Evolutionary conservation across 2,329 filamentous ascomycete genomes (phyloP).

Genomic region (Nectriaceae sp.): DNA sequence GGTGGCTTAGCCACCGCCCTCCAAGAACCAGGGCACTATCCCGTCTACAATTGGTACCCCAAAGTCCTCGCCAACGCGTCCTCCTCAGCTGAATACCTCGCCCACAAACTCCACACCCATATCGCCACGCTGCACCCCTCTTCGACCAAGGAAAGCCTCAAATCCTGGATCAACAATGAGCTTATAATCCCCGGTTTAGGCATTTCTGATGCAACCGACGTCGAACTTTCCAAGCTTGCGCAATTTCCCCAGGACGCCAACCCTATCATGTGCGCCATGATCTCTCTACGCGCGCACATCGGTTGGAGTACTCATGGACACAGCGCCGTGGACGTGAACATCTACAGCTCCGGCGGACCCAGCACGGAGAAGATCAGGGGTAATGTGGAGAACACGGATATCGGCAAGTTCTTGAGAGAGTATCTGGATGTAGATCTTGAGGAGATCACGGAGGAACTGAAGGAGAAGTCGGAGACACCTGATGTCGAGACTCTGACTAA

Average conservation of each 20-base stretch:
- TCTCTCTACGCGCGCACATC: constrained; percentile 83
- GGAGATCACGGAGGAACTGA: constrained; percentile 74
- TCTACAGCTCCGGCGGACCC: constrained; percentile 77
- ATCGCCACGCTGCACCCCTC: constrained; percentile 44
- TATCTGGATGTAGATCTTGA: constrained; percentile 83
- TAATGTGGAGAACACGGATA: constrained; percentile 93
- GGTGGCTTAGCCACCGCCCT: constrained; percentile 82
- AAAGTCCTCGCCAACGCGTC: constrained; percentile 74
- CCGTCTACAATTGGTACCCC: constrained; percentile 77
- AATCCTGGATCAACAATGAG: constrained; percentile 66
- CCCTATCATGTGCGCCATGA: constrained; percentile 75
- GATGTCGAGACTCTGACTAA: constrained; percentile 16
- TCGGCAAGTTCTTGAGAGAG: constrained; percentile 77
- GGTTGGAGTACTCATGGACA: constrained; percentile 97
- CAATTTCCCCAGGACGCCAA: constrained; percentile 55
- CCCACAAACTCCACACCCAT: constrained; percentile 61
- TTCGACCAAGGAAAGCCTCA: constrained; percentile 42
- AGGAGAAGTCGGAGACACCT: constrained; percentile 47
- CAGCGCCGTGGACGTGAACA: constrained; percentile 91
- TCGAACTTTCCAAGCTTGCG: constrained; percentile 70
- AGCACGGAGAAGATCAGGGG: constrained; percentile 68
- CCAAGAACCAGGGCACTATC: constrained; percentile 57
- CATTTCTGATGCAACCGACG: constrained; percentile 69
- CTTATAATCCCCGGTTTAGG: constrained; percentile 74
- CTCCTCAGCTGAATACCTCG: constrained; percentile 73